Base-by-base conservation (phyloP, 805 yeast species). In the Saccharomycodes ludwigii region DNA sequence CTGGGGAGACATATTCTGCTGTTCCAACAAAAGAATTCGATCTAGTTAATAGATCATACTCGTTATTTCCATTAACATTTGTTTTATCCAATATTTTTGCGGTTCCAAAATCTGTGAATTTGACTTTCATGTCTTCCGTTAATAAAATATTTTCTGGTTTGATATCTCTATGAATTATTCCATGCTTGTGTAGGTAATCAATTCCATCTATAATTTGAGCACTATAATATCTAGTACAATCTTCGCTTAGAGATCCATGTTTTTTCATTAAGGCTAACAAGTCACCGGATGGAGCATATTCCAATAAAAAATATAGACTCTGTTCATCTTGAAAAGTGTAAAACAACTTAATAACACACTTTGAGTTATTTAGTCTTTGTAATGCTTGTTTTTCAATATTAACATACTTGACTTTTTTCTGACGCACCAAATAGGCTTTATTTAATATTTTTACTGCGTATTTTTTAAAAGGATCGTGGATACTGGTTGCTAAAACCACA, bases 21-120 rank as follows among this genome's bases (percentile, higher is more conserved):
- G 88, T 80, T 4, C 94, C 94, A 18, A 81, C 93, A 56, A 81
- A 81, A 0, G 91, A 80, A 41, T 70, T 76, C 0, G 91, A 85
- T 43, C 73, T 65, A 2, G 74, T 71, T 44, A 78, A 78, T 11
- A 65, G 47, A 7, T 86, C 85, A 46, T 73, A 79, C 7, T 55
- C 59, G 23, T 68, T 73, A n/a, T 63, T 55, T 3, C 53, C 61
- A 16, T 61, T 61, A 21, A 58, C 58, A 10, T 30, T 21, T 17
- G 36, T 36, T 35, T 60, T 59, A n/a, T 77, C 82, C 18, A 81
- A 52, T 28, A 81, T 54, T 42, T 76, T 74, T 0, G 93, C 93
- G 0, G 94, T 81, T 17, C 94, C 94, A 51, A 81, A 81, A 57
- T 81, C 94, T 1, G 94, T 81, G 22, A 81, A 65, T 51, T 73